Conservation (phyloP, 192 early-diverging fungal species). For the Glomus cerebriforme region DNA sequence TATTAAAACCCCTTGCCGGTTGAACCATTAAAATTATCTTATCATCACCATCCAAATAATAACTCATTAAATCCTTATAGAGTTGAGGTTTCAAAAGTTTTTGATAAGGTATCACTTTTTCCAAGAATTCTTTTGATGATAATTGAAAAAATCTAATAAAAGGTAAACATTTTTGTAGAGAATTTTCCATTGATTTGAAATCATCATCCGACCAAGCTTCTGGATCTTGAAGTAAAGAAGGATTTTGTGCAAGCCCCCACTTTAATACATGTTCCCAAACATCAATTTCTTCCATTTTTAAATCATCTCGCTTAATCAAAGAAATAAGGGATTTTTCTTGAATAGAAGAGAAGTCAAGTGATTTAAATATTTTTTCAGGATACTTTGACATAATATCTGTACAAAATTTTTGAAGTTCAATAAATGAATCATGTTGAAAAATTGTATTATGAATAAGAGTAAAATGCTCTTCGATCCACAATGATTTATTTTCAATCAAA, state of each 20-base stretch:
- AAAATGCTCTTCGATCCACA: neutral
- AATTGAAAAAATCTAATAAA: neutral
- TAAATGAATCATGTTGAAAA: neutral
- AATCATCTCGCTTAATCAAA: neutral
- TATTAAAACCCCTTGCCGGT: neutral
- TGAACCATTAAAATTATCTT: neutral
- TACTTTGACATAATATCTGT: neutral
- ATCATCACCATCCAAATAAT: neutral
- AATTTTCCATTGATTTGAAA: neutral
- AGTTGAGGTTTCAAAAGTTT: neutral
- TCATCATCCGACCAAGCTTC: neutral
- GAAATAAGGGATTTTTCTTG: neutral
- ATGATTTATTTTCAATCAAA: neutral
- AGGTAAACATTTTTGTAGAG: slow-evolving; percentile 1
- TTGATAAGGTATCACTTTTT: slow-evolving; percentile 11
- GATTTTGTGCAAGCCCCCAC: slow-evolving; percentile 15
- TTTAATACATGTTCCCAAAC: slow-evolving; percentile 1
- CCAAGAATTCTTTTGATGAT: neutral
- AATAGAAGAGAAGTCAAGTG: neutral
- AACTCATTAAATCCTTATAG: neutral
- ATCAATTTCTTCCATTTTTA: neutral
- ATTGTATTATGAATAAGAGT: neutral
- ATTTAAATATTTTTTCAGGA: slow-evolving; percentile 2
- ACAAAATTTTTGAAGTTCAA: neutral
- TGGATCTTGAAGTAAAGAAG: neutral